Percentiles rank a stretch among this genome's conserved stretches.
phyloP scores from a whole-genome alignment of 257 asterid genomes.

The Solanum peruvianum region DNA sequence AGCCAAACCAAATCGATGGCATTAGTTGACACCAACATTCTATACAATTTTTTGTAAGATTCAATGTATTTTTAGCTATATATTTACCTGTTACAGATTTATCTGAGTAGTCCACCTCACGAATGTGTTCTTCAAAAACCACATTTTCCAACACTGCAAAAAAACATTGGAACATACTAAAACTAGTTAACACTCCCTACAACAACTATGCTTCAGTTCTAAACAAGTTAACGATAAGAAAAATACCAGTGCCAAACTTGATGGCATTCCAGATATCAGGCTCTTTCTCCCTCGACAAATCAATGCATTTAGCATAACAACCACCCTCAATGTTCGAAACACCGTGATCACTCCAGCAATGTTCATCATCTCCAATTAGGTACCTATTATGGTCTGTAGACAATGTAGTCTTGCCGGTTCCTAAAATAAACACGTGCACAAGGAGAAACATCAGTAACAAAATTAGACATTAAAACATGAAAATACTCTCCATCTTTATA shows the following conservation, averaged over 20 bases:
- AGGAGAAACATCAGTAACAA: neutral
- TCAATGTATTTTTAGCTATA: neutral
- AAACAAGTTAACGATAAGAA: neutral
- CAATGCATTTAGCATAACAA: conserved; percentile 91
- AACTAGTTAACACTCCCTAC: too few species aligned
- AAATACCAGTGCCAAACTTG: conserved; percentile 74
- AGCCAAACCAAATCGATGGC: neutral
- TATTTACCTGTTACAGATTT: conserved; percentile 76
- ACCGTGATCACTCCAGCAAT: conserved; percentile 88
- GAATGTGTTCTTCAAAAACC: conserved; percentile 82
- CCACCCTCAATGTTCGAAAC: conserved; percentile 95
- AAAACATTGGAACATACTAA: neutral
- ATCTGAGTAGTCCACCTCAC: conserved; percentile 76
- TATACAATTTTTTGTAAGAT: neutral
- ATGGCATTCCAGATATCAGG: conserved; percentile 99
- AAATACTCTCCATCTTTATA: neutral
- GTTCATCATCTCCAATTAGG: conserved; percentile 92
- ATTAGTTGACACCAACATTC: neutral
- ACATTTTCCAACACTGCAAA: conserved; percentile 74
- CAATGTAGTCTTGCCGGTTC: conserved; percentile 89
- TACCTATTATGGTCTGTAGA: conserved; percentile 80
- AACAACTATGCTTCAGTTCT: too few species aligned
- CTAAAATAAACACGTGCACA: conserved; percentile 11
- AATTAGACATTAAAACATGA: neutral
- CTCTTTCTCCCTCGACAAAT: conserved; percentile 72